Evolutionary conservation across 306 rosid species (phyloP), one percentile per base, ranked within the genome.

Genomic region (Prosopis cineraria): DNA sequence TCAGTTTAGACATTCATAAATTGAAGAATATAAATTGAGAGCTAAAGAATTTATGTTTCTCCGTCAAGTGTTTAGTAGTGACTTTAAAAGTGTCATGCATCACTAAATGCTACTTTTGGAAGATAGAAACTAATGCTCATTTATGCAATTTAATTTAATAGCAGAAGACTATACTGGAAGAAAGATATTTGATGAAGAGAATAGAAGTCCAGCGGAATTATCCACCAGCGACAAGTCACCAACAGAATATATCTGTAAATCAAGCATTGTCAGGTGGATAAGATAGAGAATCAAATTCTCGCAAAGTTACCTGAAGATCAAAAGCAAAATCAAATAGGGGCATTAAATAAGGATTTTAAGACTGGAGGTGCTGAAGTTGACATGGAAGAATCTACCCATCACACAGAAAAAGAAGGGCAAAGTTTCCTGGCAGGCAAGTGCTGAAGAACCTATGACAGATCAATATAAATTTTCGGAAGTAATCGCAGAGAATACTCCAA

Each of bases 141-240:
- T 74, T 41, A 17, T 45, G 78, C n/a, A 60, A 41, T 59, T 41
- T 8, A 19, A 27, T 36, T 65, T 80, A 12, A 39, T 40, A 40
- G 89, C 89, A 80, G 89, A 71, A 29, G 24, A 31, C 45, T 37
- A 78, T 72, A 52, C 70, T 1, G 12, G 88, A 48, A 79, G 85
- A 34, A 47, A 53, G 78, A 63, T 41, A 47, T 66, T 63, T 78
- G 45, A 45, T 13, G 31, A 34, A 2, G 79, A 47, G 78, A 66
- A 24, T 44, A 59, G 14, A 45, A 81, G 52, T 50, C 67, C 70
- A 58, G 39, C 59, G 4, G 71, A 60, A 75, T 43, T 73, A 58
- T 75, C 34, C 79, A 78, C 33, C 36, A 63, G 48, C 64, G 45
- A 76, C 60, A 75, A 68, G 68, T 56, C 47, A 63, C 65, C 16